Evolutionary conservation across 129 eudicot species (phyloP).

Genomic region (Helichrysum umbraculigerum): DNA sequence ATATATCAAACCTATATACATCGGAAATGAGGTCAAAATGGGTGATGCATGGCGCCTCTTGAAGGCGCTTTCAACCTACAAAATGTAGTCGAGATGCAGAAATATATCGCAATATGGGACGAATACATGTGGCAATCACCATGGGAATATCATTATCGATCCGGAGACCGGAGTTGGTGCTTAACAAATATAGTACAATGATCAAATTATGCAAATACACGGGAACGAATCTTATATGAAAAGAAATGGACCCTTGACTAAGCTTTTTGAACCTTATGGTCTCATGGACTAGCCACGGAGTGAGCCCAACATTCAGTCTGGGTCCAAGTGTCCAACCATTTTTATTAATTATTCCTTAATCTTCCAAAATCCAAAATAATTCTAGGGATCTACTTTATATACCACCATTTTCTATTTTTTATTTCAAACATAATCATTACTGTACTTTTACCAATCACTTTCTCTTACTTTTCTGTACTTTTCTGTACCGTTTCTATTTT

Average conservation of each 20-base stretch:
- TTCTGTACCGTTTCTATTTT: too few relatives aligned
- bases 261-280: slow-evolving; percentile 54
- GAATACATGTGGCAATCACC: slow-evolving; percentile 46
- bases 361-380: too few relatives aligned
- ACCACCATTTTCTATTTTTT: too few relatives aligned
- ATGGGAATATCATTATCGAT: slow-evolving; percentile 38
- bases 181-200: slow-evolving; percentile 61
- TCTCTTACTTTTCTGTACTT: too few relatives aligned
- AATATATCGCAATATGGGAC: slow-evolving; percentile 59
- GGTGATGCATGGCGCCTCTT: slow-evolving; percentile 48
- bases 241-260: slow-evolving; percentile 48
- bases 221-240: slow-evolving; percentile 47
- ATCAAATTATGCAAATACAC: slow-evolving; percentile 63
- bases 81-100: slow-evolving; percentile 59
- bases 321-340: not conserved
- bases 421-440: too few relatives aligned
- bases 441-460: too few relatives aligned
- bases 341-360: not conserved
- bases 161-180: slow-evolving; percentile 50
- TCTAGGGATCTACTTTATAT: too few relatives aligned
- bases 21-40: slow-evolving; percentile 68
- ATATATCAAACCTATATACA: slow-evolving; percentile 53
- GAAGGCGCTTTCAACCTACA: slow-evolving; percentile 58
- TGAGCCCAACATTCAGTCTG: not conserved
- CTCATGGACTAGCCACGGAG: slow-evolving; percentile 43